Conservation (phyloP, 495 filamentous ascomycete species). For the Rhypophila decipiens region DNA sequence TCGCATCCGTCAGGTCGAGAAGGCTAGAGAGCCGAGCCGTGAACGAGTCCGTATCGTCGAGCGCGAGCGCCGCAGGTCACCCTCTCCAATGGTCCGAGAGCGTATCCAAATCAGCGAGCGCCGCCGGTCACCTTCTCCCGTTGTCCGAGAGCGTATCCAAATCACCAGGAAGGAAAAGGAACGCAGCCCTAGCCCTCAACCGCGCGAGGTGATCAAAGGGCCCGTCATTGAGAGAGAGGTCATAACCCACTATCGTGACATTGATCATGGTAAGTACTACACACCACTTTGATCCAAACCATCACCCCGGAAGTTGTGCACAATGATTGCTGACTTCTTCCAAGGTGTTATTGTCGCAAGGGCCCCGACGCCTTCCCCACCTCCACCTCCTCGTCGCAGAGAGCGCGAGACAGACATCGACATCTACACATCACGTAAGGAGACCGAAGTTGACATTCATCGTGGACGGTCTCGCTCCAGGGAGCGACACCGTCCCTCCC, state of each 20-base stretch:
- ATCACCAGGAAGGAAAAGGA: slow-evolving; percentile 38
- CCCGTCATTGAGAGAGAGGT: slow-evolving; percentile 74
- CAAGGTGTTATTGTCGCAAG: slow-evolving; percentile 37
- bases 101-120: slow-evolving; percentile 37
- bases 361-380: slow-evolving; percentile 41
- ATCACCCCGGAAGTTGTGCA: not conserved
- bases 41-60: slow-evolving; percentile 16
- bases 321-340: slow-evolving; percentile 9
- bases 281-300: not conserved
- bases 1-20: slow-evolving; percentile 19
- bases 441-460: slow-evolving; percentile 47
- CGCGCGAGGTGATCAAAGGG: slow-evolving; percentile 51
- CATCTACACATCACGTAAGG: slow-evolving; percentile 38
- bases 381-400: slow-evolving; percentile 35
- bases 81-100: slow-evolving; percentile 21
- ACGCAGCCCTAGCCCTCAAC: slow-evolving; percentile 39
- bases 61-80: slow-evolving; percentile 18
- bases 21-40: slow-evolving; percentile 23
- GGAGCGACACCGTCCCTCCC: slow-evolving; percentile 26
- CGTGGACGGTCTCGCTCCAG: slow-evolving; percentile 21
- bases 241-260: slow-evolving; percentile 77
- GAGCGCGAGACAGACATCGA: slow-evolving; percentile 48
- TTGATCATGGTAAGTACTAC: slow-evolving; percentile 67
- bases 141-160: slow-evolving; percentile 31
- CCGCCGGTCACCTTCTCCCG: slow-evolving; percentile 37